Percentiles rank a stretch among this genome's conserved stretches.
Conservation (phyloP, 2,329 filamentous ascomycete genomes). For the Rhynchosporium graminicola region DNA sequence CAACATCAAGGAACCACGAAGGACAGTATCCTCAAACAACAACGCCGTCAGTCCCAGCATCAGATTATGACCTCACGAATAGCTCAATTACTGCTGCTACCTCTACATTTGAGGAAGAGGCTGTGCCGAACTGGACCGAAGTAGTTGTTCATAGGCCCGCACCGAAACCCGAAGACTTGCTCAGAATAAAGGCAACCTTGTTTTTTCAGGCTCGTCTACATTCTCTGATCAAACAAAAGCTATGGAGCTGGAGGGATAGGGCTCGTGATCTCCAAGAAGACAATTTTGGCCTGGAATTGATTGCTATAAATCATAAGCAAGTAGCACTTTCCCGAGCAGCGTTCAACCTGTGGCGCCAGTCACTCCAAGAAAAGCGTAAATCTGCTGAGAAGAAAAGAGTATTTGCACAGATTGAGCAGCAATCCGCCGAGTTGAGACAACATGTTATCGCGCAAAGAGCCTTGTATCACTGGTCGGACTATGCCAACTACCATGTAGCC, state of each 20-base stretch:
- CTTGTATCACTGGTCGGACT: constrained; percentile 69
- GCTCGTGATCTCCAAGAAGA: constrained; percentile 40
- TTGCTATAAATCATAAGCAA: constrained; percentile 52
- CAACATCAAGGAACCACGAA: constrained; percentile 19
- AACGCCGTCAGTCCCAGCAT: constrained; percentile 22
- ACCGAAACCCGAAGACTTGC: constrained; percentile 22
- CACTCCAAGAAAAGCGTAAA: constrained; percentile 35
- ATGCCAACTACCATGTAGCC: constrained; percentile 63
- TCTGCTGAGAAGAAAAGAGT: constrained; percentile 50
- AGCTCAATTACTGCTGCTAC: constrained; percentile 35
- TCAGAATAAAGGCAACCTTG: constrained; percentile 33
- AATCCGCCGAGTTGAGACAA: constrained; percentile 64
- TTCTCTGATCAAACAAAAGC: constrained; percentile 23
- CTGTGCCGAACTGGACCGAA: constrained; percentile 11
- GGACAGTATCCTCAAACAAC: constrained; percentile 11
- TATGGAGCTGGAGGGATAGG: constrained; percentile 35
- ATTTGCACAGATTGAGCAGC: constrained; percentile 56
- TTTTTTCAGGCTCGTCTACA: constrained; percentile 31
- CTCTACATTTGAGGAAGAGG: constrained; percentile 28
- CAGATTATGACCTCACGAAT: constrained; percentile 28
- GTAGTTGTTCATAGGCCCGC: constrained; percentile 9
- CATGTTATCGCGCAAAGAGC: constrained; percentile 64
- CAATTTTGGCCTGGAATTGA: constrained; percentile 43
- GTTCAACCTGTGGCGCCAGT: constrained; percentile 51
- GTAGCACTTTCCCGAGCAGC: constrained; percentile 53